phyloP scores from a whole-genome alignment of 2,329 filamentous ascomycete species.

The Cadophora gregata region DNA sequence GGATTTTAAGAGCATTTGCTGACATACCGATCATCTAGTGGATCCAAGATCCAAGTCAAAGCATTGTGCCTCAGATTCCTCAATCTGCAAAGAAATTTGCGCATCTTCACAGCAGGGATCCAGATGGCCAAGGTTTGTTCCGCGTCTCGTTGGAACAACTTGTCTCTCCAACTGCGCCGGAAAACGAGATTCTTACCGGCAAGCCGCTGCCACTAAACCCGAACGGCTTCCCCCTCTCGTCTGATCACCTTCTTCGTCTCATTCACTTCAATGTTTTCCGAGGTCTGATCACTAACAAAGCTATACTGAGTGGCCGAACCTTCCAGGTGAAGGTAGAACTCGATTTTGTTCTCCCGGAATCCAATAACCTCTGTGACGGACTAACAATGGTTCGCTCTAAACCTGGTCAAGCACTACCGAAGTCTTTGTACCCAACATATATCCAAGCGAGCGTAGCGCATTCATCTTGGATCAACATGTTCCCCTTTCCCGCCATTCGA shows the following conservation, averaged over 20 bases:
- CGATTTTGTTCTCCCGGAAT: background rate
- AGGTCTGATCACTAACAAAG: conserved; percentile 33
- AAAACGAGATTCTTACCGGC: background rate
- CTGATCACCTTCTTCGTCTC: conserved; percentile 38
- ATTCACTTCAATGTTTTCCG: conserved; percentile 37
- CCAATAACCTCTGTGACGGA: conserved; percentile 28
- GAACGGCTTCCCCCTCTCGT: conserved; percentile 26
- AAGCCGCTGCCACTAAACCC: background rate
- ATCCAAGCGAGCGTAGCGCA: conserved; percentile 32
- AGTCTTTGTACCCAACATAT: conserved; percentile 28
- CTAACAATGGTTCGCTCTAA: conserved; percentile 25
- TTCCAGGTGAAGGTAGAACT: conserved; percentile 2
- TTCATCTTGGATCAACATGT: conserved; percentile 35
- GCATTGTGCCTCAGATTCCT: background rate
- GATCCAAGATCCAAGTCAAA: background rate
- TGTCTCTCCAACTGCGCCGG: background rate
- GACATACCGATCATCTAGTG: background rate
- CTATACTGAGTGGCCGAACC: conserved; percentile 23
- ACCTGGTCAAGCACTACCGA: conserved; percentile 22
- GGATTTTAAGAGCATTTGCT: background rate
- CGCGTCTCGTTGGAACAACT: background rate
- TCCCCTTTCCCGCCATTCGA: conserved; percentile 33
- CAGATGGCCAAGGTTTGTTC: background rate
- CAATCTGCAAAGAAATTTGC: background rate
- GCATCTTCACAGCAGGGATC: background rate